phyloP scores from a whole-genome alignment of 108 stramenopile genomes.

The Cyclostephanos invisitatus region DNA sequence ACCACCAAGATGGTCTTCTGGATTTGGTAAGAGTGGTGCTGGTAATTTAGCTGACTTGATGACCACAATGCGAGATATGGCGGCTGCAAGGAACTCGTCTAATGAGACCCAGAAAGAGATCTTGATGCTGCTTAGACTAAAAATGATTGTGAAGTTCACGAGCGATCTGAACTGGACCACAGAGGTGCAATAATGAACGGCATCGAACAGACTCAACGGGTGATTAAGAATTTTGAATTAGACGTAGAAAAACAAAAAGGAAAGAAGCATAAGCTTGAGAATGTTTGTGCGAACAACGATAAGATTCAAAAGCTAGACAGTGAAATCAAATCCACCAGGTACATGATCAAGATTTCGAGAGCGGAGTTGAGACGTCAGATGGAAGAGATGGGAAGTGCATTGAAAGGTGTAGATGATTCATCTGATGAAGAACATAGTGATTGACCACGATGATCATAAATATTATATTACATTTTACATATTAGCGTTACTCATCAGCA shows the following conservation, averaged over 20 bases:
- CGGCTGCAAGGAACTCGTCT: no score
- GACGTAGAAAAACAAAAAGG: no score
- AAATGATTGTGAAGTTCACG: no score
- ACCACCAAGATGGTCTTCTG: no score
- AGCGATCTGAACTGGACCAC: no score
- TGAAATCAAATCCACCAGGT: background rate
- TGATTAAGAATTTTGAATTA: conserved; percentile 1
- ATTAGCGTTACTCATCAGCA: background rate
- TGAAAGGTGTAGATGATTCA: background rate
- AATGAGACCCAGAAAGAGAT: no score
- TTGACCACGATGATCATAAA: background rate
- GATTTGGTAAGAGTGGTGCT: no score
- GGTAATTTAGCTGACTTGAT: no score
- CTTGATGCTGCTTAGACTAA: no score
- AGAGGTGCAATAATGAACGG: background rate
- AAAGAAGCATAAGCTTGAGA: background rate
- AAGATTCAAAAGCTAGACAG: background rate
- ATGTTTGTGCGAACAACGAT: background rate
- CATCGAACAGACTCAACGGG: background rate
- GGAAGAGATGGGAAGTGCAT: no score
- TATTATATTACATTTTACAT: background rate
- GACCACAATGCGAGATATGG: no score
- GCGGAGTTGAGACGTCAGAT: background rate
- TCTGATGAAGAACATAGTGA: background rate
- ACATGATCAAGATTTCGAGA: background rate